phyloP scores from a whole-genome alignment of 2,329 filamentous ascomycete species.

The Calonectria hawksworthii region DNA sequence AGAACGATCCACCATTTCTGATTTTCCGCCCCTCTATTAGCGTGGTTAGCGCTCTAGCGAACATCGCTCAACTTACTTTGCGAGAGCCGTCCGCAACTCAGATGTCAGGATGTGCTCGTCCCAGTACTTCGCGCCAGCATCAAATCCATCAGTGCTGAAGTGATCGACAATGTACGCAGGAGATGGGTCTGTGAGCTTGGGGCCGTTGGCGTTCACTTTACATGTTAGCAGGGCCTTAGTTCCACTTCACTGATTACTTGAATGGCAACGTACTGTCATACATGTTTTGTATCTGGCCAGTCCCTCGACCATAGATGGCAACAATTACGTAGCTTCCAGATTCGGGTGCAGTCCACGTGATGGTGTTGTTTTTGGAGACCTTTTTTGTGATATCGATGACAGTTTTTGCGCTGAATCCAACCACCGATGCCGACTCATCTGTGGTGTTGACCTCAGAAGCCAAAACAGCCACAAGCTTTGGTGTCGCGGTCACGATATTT shows the following conservation, averaged over 20 bases:
- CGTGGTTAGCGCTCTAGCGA: too few relatives aligned
- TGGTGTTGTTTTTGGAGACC: background rate
- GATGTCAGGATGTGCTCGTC: background rate
- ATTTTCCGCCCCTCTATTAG: background rate
- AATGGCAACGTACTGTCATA: background rate
- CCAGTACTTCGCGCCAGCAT: background rate
- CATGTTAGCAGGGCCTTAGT: background rate
- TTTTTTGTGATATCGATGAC: background rate
- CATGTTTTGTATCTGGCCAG: background rate
- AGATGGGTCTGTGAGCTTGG: background rate
- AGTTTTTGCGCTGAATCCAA: background rate
- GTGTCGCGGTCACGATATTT: background rate
- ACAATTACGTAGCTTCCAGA: background rate
- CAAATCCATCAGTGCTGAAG: background rate
- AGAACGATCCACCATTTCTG: background rate
- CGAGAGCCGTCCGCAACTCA: background rate
- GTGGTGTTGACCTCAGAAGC: background rate
- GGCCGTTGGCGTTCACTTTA: background rate
- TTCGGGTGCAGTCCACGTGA: background rate
- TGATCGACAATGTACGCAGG: constrained; percentile 1
- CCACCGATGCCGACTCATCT: background rate
- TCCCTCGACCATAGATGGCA: background rate
- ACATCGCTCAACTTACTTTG: background rate
- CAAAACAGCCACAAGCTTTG: background rate
- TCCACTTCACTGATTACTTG: background rate